Base-by-base conservation (phyloP, 2,329 filamentous ascomycete genomes). In the Monilinia fructicola region DNA sequence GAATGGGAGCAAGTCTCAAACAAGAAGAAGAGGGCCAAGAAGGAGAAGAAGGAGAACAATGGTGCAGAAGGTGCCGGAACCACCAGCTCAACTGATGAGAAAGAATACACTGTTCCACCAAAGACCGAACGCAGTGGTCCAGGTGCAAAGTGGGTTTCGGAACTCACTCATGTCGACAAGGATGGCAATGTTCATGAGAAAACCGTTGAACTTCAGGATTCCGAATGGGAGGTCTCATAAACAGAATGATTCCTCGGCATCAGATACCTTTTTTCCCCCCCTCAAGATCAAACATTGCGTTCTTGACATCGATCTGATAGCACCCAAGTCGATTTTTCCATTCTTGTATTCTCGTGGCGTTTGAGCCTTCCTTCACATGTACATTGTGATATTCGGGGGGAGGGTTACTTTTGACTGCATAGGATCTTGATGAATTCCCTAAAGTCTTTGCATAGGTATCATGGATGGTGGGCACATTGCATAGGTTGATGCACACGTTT, bases 1-100 rank as follows among this genome's bases (percentile, higher is more conserved):
- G 77, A 78, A 23, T 89, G 87, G 86, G 86, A 79, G 75, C 86
- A 86, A 42, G 87, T 89, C 60, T 78, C 78, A 69, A 77, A 77
- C 12, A 73, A 70, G 58, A 79, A 76, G 66, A 72, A 71, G 68
- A 73, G 70, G 64, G 46, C 55, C 4, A 61, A 64, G 26, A 67
- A 67, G 46, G 60, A 69, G 53, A 67, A 79, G 48, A 60, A 67
- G 44, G 68, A 70, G 16, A 69, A 64, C 40, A 74, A 79, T 72
- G 69, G 54, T 48, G 44, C 31, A 16, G 64, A 61, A 23, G 64
- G 35, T 46, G 64, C 64, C 44, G 55, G 54, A 44, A 60, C 64
- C 26, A 44, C 64, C 5, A 65, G 64, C 56, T 68, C 73, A 21
- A 67, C 64, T 18, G 69, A 70, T 44, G 71, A 72, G 50, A 68